phyloP scores from a whole-genome alignment of 2,329 filamentous ascomycete genomes.

The Calonectria pseudoturangicola region DNA sequence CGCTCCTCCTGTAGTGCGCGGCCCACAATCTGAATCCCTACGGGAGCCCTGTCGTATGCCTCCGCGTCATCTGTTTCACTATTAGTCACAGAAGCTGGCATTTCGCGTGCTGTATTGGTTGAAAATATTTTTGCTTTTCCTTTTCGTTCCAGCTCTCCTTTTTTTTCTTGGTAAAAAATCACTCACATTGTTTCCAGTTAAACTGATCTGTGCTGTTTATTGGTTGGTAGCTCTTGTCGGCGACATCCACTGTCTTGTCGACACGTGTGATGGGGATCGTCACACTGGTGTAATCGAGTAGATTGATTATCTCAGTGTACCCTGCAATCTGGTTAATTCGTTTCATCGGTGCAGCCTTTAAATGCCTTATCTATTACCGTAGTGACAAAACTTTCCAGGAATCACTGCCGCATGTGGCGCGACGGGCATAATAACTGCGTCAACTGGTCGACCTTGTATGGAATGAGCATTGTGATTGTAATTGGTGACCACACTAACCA shows the following conservation, averaged over 20 bases:
- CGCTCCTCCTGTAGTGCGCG: conserved; percentile 42
- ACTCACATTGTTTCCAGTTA: background rate
- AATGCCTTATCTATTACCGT: background rate
- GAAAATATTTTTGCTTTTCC: background rate
- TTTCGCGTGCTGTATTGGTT: background rate
- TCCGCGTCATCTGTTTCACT: conserved; percentile 21
- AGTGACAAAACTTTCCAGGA: conserved; percentile 65
- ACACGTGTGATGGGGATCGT: conserved; percentile 73
- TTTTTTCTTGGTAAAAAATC: conserved; percentile 1
- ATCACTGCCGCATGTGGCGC: conserved; percentile 70
- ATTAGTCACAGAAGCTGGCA: background rate
- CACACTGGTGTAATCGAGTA: conserved; percentile 73
- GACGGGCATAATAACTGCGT: conserved; percentile 71
- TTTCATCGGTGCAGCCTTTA: background rate
- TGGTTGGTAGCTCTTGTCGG: conserved; percentile 57
- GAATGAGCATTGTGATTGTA: background rate
- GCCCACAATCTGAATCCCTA: conserved; percentile 43
- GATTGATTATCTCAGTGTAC: conserved; percentile 64
- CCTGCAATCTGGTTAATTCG: conserved; percentile 54
- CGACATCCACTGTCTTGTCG: conserved; percentile 69
- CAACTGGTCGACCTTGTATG: conserved; percentile 67
- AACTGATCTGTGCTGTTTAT: conserved; percentile 1
- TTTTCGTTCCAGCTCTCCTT: conserved; percentile 40
- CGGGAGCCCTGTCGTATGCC: conserved; percentile 42
- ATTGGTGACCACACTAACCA: background rate